Base-by-base conservation (phyloP, 2,329 filamentous ascomycete species). In the Botrytis elliptica region DNA sequence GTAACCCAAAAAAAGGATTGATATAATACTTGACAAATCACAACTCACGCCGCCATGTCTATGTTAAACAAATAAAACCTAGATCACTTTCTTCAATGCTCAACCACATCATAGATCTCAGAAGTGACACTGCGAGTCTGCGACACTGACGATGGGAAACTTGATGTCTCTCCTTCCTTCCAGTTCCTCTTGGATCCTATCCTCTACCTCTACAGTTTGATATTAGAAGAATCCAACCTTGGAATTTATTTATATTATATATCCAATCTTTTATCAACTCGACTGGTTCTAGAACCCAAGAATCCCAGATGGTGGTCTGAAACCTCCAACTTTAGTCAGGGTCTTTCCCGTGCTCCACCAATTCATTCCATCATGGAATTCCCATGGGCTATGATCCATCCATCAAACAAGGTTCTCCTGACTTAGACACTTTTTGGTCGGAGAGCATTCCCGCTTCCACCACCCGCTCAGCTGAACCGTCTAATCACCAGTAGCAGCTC, bases 391-490 rank as follows among this genome's bases (percentile, higher is more conserved):
- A 6, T 20, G 33, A 36, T 60, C 57, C 29, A 29, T 57, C n/a
- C 52, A 60, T 38, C 62, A 65, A 65, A 46, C 62, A 65, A 46
- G 62, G 62, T 44, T 65, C 62, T 65, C 62, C 62, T 65, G 62
- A 65, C 59, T 40, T 62, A 14, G 1, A 25, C 20, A 62, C 40
- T 57, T 52, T 57, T 29, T 29, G 25, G 52, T 57, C 52, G 14
- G 52, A 29, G 52, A 57, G 9, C 52, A 44, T 29, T 63, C n/a
- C 40, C 7, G 16, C 18, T 64, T n/a, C 25, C 22, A 42, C 40
- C 38, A 64, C n/a, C n/a, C 52, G 52, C n/a, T 29, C 52, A 55
- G 52, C 52, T 55, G 52, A 55, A 29, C 52, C 18, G 52, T 29
- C 38, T 14, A 20, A 16, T 64, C 59, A n/a, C 22, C 38, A 38